Evolutionary conservation across 441 rosid species (phyloP).

Genomic region (Jatropha multifida): DNA sequence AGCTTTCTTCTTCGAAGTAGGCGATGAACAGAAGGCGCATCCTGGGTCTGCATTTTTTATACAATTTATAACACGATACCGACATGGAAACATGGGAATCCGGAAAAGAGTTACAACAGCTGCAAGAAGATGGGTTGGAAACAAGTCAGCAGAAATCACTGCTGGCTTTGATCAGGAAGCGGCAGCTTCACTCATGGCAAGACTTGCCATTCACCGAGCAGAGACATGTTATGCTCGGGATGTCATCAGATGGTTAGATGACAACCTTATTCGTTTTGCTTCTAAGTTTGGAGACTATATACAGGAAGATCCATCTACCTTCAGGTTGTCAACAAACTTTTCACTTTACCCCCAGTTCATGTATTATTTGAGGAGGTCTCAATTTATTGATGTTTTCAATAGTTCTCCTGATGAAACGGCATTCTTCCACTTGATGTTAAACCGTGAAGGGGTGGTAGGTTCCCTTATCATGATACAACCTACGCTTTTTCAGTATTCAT

Average conservation of each 20-base stretch:
- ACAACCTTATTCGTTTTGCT: slow-evolving; percentile 67
- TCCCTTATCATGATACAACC: slow-evolving; percentile 95
- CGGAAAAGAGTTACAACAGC: slow-evolving; percentile 84
- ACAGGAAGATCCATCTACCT: slow-evolving; percentile 84
- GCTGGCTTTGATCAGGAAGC: slow-evolving; percentile 96
- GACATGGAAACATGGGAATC: slow-evolving; percentile 61
- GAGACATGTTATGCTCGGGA: slow-evolving; percentile 72
- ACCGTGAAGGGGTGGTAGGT: slow-evolving; percentile 86
- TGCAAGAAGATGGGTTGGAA: slow-evolving; percentile 88
- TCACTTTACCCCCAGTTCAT: slow-evolving; percentile 95
- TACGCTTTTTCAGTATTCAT: slow-evolving; percentile 79
- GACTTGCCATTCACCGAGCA: slow-evolving; percentile 79
- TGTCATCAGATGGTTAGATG: slow-evolving; percentile 92
- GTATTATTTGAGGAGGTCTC: slow-evolving; percentile 92
- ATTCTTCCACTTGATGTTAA: slow-evolving; percentile 79
- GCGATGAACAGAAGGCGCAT: slow-evolving; percentile 58
- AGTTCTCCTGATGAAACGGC: slow-evolving; percentile 86
- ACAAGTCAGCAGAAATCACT: slow-evolving; percentile 67
- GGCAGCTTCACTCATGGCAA: slow-evolving; percentile 88
- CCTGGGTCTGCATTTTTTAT: slow-evolving; percentile 84
- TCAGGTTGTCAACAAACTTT: slow-evolving; percentile 77
- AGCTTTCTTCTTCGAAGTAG: slow-evolving; percentile 76
- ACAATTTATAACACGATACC: slow-evolving; percentile 79
- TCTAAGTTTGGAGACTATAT: slow-evolving; percentile 85
- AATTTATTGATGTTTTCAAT: slow-evolving; percentile 88